These are phyloP conservation scores for Plantago major DNA, from an alignment of 257 asterid genomes.

Conservation along the genomic window DNA sequence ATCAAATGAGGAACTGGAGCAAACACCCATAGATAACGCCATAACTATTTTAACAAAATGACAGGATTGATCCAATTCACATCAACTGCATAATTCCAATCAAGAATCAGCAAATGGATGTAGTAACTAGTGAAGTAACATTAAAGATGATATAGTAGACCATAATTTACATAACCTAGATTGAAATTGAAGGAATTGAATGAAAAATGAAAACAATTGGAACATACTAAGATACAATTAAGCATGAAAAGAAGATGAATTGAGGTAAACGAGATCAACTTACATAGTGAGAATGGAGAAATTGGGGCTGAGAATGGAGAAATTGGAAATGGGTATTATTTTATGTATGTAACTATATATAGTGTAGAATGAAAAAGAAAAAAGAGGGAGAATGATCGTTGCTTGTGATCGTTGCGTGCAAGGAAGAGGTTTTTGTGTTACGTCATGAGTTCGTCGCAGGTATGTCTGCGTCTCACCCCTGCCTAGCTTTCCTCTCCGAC, in stretches of 20 bases:
- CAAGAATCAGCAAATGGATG: not conserved
- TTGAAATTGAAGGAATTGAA: not conserved
- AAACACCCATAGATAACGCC: conserved; percentile 51
- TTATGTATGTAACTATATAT: conserved; percentile 22
- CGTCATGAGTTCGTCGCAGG: conserved; percentile 54
- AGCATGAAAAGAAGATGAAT: not conserved
- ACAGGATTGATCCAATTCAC: conserved; percentile 9
- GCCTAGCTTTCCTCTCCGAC: not conserved
- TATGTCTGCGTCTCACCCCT: conserved; percentile 25
- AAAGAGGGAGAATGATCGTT: not conserved
- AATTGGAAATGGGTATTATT: not conserved
- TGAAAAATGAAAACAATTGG: not conserved
- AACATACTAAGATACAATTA: not conserved
- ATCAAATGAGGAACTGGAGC: conserved; percentile 48
- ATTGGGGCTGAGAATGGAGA: not conserved
- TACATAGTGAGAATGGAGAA: too few species aligned
- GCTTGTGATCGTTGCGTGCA: conserved; percentile 77
- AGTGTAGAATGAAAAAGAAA: conserved; percentile 10
- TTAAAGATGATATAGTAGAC: not conserved
- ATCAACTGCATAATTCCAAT: conserved; percentile 21
- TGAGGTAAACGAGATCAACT: too few species aligned
- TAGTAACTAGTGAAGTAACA: not conserved
- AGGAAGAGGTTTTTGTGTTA: conserved; percentile 37
- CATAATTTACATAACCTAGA: conserved; percentile 1
- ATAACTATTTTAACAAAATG: conserved; percentile 23